Conservation (phyloP, 2,329 filamentous ascomycete genomes). For the Paecilomyces sp. region DNA sequence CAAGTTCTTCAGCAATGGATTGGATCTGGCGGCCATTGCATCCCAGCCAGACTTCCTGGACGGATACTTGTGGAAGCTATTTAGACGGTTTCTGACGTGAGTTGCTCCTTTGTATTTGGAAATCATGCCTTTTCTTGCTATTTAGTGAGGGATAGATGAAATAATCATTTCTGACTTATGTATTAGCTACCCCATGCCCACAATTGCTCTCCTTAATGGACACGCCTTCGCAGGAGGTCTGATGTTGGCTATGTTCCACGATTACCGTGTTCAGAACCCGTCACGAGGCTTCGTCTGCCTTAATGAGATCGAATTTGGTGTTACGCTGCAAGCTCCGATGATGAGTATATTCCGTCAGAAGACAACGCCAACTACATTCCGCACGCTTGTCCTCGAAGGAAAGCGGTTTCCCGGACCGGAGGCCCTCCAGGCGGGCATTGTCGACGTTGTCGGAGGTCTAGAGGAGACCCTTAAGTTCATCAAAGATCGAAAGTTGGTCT, state of each 20-base stretch:
- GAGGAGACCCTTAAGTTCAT: conserved; percentile 58
- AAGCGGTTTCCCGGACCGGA: conserved; percentile 57
- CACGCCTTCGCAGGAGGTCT: conserved; percentile 78
- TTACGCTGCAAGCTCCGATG: conserved; percentile 69
- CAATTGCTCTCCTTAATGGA: conserved; percentile 69
- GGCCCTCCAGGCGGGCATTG: conserved; percentile 59
- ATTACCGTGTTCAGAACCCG: conserved; percentile 72
- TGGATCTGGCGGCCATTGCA: conserved; percentile 65
- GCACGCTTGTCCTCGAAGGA: conserved; percentile 66
- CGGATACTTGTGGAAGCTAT: conserved; percentile 56
- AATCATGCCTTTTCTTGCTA: background rate
- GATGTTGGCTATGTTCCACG: conserved; percentile 74
- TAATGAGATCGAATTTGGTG: conserved; percentile 75
- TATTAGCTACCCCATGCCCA: conserved; percentile 67
- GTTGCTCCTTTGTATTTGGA: conserved; percentile 6
- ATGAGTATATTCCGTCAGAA: conserved; percentile 67
- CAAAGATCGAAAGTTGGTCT: conserved; percentile 49
- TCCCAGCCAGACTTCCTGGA: conserved; percentile 56
- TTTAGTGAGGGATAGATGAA: background rate
- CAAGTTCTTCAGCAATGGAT: conserved; percentile 78
- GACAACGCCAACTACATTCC: conserved; percentile 48
- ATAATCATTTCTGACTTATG: conserved; percentile 1
- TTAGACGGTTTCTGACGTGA: conserved; percentile 55
- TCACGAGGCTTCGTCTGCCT: conserved; percentile 66
- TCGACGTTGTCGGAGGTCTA: conserved; percentile 60